Evolutionary conservation across 1,284 basidiomycete species (phyloP).

Genomic region (Ganoderma lucidum): DNA sequence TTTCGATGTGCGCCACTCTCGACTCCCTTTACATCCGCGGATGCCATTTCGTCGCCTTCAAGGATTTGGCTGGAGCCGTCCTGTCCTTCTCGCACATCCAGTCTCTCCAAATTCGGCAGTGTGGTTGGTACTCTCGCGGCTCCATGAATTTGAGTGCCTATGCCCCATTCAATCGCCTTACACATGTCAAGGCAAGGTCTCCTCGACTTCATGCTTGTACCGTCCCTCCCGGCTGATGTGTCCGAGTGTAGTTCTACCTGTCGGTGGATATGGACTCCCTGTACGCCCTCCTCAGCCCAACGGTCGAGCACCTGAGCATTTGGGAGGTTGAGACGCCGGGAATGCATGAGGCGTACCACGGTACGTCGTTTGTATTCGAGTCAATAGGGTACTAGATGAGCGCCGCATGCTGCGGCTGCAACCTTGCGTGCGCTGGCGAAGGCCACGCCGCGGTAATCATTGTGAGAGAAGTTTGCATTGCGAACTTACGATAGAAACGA

Average conservation of each 20-base stretch:
- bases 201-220: neutral
- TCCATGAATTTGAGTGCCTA: neutral
- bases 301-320: neutral
- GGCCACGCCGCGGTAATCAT: too few species aligned
- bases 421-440: too few species aligned
- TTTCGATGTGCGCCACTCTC: neutral
- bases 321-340: neutral
- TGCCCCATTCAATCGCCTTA: neutral
- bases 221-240: neutral
- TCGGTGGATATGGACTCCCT: conserved; percentile 4
- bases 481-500: too few species aligned
- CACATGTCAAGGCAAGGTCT: neutral
- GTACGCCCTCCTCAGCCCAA: neutral
- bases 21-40: neutral
- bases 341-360: neutral
- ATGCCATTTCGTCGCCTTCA: neutral
- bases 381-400: neutral
- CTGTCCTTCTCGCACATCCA: neutral
- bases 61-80: neutral
- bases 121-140: neutral
- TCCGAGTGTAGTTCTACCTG: neutral
- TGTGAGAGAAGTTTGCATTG: too few species aligned
- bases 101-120: neutral
- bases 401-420: too few species aligned
- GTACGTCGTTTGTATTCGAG: neutral